These are phyloP conservation scores for Senna tora DNA, from an alignment of 306 rosid species.

Conservation along the genomic window DNA sequence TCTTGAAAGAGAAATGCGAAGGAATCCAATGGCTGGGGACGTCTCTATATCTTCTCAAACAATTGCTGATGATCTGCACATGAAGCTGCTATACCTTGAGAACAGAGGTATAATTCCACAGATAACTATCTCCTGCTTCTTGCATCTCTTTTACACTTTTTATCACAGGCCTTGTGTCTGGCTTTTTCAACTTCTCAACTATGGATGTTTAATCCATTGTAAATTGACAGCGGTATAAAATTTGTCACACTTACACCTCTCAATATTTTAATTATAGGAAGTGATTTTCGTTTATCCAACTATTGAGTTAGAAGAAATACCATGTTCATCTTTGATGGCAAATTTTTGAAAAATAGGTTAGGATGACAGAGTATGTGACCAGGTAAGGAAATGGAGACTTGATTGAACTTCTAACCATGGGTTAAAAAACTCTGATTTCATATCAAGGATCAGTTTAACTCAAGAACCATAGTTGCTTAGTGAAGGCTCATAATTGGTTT, in stretches of 20 bases:
- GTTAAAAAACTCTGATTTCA: not conserved
- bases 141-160: slow-evolving; percentile 16
- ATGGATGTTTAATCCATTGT: not conserved
- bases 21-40: slow-evolving; percentile 66
- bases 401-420: not conserved
- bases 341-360: too few species aligned
- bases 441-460: not conserved
- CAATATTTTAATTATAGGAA: too few species aligned
- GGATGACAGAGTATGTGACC: too few species aligned
- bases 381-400: too few species aligned
- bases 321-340: too few species aligned
- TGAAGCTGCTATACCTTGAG: slow-evolving; percentile 75
- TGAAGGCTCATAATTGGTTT: not conserved
- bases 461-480: not conserved
- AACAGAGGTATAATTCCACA: slow-evolving; percentile 63
- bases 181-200: not conserved
- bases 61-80: slow-evolving; percentile 66
- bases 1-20: slow-evolving; percentile 86
- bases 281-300: too few species aligned
- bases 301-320: too few species aligned
- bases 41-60: slow-evolving; percentile 49
- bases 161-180: slow-evolving; percentile 3
- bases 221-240: not conserved
- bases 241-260: not conserved
- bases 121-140: slow-evolving; percentile 14